Conservation (phyloP, 2,329 filamentous ascomycete species). For the Hypoxylon sp. region DNA sequence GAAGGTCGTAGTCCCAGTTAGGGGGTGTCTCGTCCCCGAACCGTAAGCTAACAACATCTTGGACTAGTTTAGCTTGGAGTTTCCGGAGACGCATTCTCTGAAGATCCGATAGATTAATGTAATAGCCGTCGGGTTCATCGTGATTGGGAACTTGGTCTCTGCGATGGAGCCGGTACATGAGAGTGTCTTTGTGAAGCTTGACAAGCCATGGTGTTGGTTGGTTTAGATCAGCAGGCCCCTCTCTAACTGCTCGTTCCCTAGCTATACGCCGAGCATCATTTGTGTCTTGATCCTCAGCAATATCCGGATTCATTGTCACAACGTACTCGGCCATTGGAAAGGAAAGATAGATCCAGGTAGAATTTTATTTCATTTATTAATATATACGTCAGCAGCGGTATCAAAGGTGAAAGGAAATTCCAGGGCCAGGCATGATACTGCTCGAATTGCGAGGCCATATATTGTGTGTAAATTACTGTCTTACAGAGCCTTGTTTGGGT, state of each 20-base stretch:
- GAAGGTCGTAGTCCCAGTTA: slow-evolving; percentile 1
- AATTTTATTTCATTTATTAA: background rate
- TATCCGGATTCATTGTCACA: background rate
- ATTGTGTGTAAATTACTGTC: too few relatives aligned
- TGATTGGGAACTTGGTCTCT: background rate
- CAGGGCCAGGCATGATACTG: background rate
- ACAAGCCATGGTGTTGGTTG: background rate
- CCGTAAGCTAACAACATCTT: slow-evolving; percentile 21
- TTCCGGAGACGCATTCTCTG: slow-evolving; percentile 38
- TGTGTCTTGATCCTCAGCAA: background rate
- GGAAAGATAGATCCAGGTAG: background rate
- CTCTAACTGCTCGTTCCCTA: too few relatives aligned
- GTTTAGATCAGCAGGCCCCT: too few relatives aligned
- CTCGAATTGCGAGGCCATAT: too few relatives aligned
- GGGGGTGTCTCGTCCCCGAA: background rate
- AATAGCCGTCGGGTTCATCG: background rate
- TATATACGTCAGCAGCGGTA: background rate
- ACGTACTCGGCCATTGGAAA: background rate
- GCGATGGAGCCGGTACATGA: background rate
- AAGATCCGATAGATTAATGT: slow-evolving; percentile 27
- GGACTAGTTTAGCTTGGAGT: slow-evolving; percentile 33
- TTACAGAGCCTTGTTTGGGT: background rate
- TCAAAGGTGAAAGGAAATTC: too few relatives aligned
- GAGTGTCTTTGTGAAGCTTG: background rate
- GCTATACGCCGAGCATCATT: background rate